Evolutionary conservation across 1,284 basidiomycete species (phyloP).

Genomic region (Polyporus tsugae): DNA sequence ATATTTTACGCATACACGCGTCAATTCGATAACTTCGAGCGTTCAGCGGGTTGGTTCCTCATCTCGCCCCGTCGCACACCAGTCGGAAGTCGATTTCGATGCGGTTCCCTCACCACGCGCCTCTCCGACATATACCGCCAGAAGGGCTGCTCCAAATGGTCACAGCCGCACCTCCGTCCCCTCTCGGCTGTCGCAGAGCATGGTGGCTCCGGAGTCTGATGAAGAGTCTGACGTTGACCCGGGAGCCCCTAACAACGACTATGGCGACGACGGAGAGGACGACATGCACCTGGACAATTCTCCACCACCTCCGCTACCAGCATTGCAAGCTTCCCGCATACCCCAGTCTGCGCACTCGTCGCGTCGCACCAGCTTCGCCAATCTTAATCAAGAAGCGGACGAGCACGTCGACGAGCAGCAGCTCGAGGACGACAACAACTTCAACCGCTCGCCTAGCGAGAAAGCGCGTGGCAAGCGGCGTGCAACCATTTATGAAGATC

Average conservation of each 20-base stretch:
- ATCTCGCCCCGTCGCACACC: constrained; percentile 58
- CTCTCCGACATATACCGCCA: constrained; percentile 42
- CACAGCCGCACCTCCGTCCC: constrained; percentile 48
- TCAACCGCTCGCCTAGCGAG: constrained; percentile 35
- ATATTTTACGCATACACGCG: constrained; percentile 61
- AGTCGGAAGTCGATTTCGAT: constrained; percentile 70
- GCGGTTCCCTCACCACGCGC: constrained; percentile 64
- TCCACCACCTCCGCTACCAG: constrained; percentile 15
- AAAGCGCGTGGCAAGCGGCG: constrained; percentile 48
- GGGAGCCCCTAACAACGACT: constrained; percentile 37
- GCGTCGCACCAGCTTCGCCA: constrained; percentile 53
- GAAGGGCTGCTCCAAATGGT: constrained; percentile 45
- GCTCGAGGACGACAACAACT: constrained; percentile 40
- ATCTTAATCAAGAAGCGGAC: constrained; percentile 55
- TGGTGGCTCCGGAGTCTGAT: constrained; percentile 39
- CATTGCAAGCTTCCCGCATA: neutral
- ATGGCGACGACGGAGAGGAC: constrained; percentile 34
- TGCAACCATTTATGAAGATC: constrained; percentile 36
- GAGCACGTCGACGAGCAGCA: constrained; percentile 45
- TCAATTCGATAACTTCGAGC: constrained; percentile 54
- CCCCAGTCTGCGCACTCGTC: constrained; percentile 36
- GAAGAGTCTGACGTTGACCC: constrained; percentile 38
- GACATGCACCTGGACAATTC: constrained; percentile 33
- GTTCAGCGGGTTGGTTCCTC: constrained; percentile 57
- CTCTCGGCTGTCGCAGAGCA: constrained; percentile 54